phyloP scores from a whole-genome alignment of 192 early-diverging fungal species.

The Backusella australiensis region DNA sequence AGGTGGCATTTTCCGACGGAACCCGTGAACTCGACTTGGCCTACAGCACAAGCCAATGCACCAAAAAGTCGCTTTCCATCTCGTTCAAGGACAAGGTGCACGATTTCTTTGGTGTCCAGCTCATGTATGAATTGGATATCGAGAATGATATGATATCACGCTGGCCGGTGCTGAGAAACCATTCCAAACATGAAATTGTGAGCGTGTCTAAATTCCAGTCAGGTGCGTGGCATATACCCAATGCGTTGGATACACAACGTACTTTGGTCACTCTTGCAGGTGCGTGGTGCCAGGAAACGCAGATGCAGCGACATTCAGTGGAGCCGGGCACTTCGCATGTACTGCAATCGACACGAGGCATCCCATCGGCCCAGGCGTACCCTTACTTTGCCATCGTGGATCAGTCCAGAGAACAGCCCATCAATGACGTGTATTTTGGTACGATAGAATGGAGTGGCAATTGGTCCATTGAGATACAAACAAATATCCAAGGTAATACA shows the following conservation, averaged over 20 bases:
- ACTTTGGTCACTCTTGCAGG: constrained; percentile 10
- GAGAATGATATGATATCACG: constrained; percentile 14
- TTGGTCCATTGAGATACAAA: constrained; percentile 10
- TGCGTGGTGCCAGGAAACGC: constrained; percentile 22
- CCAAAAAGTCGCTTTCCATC: constrained; percentile 1
- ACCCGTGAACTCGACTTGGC: constrained; percentile 24
- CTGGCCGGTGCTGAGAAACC: background rate
- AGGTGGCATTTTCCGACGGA: background rate
- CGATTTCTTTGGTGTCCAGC: background rate
- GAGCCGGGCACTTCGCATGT: background rate
- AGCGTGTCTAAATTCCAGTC: constrained; percentile 9
- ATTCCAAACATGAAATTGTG: background rate
- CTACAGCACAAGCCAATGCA: background rate
- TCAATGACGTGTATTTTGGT: constrained; percentile 21
- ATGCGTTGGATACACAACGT: background rate
- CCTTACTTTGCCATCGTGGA: constrained; percentile 22
- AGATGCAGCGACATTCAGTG: background rate
- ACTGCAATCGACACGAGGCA: constrained; percentile 10
- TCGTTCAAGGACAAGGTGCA: background rate
- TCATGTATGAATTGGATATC: constrained; percentile 12
- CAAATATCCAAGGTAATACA: background rate
- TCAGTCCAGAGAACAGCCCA: background rate
- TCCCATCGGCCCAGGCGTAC: constrained; percentile 26
- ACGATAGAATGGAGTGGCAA: constrained; percentile 26
- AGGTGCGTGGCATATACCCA: constrained; percentile 26